Evolutionary conservation across 169 alveolate genomes (phyloP).

Genomic region (Cystoisospora suis): DNA sequence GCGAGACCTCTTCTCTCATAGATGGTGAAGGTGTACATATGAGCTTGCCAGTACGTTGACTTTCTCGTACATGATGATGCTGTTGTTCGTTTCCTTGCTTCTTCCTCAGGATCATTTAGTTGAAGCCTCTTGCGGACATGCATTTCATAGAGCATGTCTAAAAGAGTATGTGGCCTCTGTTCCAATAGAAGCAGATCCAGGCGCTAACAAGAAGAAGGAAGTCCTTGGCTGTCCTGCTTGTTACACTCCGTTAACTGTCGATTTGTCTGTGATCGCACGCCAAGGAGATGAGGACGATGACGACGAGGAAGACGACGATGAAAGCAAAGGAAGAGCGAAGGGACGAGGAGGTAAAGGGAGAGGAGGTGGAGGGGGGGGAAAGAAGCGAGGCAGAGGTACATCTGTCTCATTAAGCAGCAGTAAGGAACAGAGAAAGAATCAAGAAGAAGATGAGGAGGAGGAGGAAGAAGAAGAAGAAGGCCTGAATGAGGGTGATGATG

Average conservation of each 20-base stretch:
- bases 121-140: slow-evolving; percentile 83
- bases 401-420: too few species aligned
- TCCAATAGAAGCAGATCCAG: slow-evolving; percentile 54
- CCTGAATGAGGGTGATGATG: neutral
- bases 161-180: slow-evolving; percentile 80
- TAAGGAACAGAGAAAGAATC: neutral
- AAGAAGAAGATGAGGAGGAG: slow-evolving; percentile 6
- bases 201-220: slow-evolving; percentile 43
- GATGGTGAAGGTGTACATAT: too few species aligned
- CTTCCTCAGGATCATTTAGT: slow-evolving; percentile 65
- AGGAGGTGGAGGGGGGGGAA: neutral
- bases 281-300: neutral
- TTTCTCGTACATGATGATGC: neutral
- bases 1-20: too few species aligned
- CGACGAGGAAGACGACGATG: neutral
- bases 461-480: slow-evolving; percentile 42
- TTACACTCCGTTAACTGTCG: slow-evolving; percentile 74
- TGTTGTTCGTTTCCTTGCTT: neutral
- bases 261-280: slow-evolving; percentile 49
- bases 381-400: slow-evolving; percentile 20
- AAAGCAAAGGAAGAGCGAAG: neutral
- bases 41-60: neutral
- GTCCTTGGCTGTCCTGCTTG: slow-evolving; percentile 80
- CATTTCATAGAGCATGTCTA: slow-evolving; percentile 83
- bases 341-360: neutral